Conservation (phyloP, 2,329 filamentous ascomycete genomes). For the Aureobasidium mangrovei region DNA sequence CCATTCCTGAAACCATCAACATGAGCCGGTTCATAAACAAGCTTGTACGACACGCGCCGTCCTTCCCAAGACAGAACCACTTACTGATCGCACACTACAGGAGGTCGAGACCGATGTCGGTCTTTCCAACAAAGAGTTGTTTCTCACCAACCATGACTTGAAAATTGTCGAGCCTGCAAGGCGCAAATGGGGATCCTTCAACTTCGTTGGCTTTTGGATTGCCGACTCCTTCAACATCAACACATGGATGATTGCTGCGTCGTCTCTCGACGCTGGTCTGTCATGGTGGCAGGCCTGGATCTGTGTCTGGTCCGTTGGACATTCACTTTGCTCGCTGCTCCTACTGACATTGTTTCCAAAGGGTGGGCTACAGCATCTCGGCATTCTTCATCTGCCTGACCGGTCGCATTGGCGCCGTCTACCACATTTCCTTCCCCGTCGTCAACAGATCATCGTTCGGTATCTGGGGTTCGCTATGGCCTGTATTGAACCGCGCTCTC, state of each 20-base stretch:
- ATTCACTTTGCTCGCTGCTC: not conserved
- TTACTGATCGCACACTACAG: not conserved
- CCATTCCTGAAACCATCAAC: no score
- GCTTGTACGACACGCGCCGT: no score
- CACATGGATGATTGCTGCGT: conserved; percentile 60
- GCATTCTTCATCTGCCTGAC: conserved; percentile 67
- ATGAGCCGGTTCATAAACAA: no score
- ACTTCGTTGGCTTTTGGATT: conserved; percentile 79
- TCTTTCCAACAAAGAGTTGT: conserved; percentile 68
- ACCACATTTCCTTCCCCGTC: conserved; percentile 86
- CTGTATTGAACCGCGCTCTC: conserved; percentile 77
- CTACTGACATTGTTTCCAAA: conserved; percentile 20
- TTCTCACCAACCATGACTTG: conserved; percentile 64
- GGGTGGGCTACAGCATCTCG: conserved; percentile 68
- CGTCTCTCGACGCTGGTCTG: conserved; percentile 64
- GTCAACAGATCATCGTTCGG: conserved; percentile 71
- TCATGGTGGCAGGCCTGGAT: conserved; percentile 42
- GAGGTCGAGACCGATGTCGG: conserved; percentile 63
- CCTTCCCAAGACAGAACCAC: no score
- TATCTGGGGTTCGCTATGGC: conserved; percentile 83
- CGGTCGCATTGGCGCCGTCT: conserved; percentile 74
- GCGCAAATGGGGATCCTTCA: conserved; percentile 77
- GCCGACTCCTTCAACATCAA: conserved; percentile 74
- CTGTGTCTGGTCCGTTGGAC: conserved; percentile 26
- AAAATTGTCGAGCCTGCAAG: conserved; percentile 63